Percentiles rank a stretch among this genome's conserved stretches.
Evolutionary conservation across 1,139 yeast genomes (phyloP).

Genomic region (Petasospora rhodanensis): DNA sequence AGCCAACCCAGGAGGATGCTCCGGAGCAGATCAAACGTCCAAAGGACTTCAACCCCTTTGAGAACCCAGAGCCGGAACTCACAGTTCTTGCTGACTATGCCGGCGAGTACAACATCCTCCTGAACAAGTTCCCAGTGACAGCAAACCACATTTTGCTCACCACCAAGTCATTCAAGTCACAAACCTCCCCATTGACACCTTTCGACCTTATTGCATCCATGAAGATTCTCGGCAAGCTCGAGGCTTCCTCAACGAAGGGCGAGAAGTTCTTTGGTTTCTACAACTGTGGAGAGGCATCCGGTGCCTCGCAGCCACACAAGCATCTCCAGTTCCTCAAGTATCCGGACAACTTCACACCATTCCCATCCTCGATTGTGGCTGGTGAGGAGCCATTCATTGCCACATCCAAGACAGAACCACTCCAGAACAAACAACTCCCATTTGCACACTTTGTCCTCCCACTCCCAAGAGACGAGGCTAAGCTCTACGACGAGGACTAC

Average conservation of each 20-base stretch:
- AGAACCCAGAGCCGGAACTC: slow-evolving; percentile 71
- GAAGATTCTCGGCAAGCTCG: slow-evolving; percentile 41
- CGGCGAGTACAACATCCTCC: slow-evolving; percentile 56
- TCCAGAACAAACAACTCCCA: slow-evolving; percentile 57
- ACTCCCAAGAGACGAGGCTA: slow-evolving; percentile 43
- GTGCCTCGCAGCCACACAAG: slow-evolving; percentile 91
- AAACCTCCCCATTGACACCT: slow-evolving; percentile 66
- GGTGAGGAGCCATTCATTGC: slow-evolving; percentile 52
- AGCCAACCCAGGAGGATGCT: slow-evolving; percentile 45
- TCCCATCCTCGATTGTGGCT: slow-evolving; percentile 51
- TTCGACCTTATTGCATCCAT: slow-evolving; percentile 59
- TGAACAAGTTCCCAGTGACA: slow-evolving; percentile 83
- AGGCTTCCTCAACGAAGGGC: slow-evolving; percentile 32
- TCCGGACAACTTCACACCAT: slow-evolving; percentile 56
- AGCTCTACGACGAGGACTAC: slow-evolving; percentile 45
- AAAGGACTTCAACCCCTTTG: slow-evolving; percentile 61
- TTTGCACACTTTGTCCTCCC: slow-evolving; percentile 81
- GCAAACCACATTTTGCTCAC: slow-evolving; percentile 74
- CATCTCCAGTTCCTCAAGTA: slow-evolving; percentile 81
- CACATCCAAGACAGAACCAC: slow-evolving; percentile 48
- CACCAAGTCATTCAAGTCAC: slow-evolving; percentile 69
- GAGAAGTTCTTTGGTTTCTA: slow-evolving; percentile 68
- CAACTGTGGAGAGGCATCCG: slow-evolving; percentile 83
- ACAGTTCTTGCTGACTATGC: slow-evolving; percentile 55
- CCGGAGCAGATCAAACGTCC: slow-evolving; percentile 30